A percentile compares a stretch with the other conserved stretches of the same genome.
Conservation (phyloP, 495 filamentous ascomycete genomes). For the Aspergillus taichungensis region DNA sequence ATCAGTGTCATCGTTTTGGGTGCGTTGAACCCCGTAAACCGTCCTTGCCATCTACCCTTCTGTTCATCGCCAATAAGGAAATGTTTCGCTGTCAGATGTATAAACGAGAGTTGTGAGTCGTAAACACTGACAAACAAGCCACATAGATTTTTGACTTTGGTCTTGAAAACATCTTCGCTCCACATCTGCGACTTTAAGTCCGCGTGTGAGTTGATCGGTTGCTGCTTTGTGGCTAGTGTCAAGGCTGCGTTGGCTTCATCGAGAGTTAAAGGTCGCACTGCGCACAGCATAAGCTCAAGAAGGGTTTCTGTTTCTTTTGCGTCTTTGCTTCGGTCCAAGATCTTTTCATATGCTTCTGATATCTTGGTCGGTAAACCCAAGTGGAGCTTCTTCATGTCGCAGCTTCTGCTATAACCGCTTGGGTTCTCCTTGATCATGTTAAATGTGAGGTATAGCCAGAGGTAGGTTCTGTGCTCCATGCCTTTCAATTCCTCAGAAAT, state of each 20-base stretch:
- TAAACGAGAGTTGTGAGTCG: constrained; percentile 26
- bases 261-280: constrained; percentile 16
- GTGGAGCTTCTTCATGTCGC: constrained; percentile 15
- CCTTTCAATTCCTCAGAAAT: constrained; percentile 20
- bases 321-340: constrained; percentile 8
- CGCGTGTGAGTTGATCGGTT: not conserved
- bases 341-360: constrained; percentile 26
- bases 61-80: constrained; percentile 8
- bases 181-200: constrained; percentile 2
- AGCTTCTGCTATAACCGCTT: constrained; percentile 3
- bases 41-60: not conserved
- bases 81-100: constrained; percentile 36
- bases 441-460: constrained; percentile 32
- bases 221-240: constrained; percentile 2
- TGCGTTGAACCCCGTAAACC: not conserved
- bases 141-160: constrained; percentile 20
- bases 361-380: constrained; percentile 18
- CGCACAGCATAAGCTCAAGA: constrained; percentile 19
- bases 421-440: constrained; percentile 15
- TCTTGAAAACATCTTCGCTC: constrained; percentile 9
- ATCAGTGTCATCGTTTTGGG: constrained; percentile 3
- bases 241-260: constrained; percentile 12
- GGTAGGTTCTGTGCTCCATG: constrained; percentile 31
- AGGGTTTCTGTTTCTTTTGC: constrained; percentile 9
- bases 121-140: constrained; percentile 28